Evolutionary conservation across 177 flowering plant species (phyloP).

Genomic region (Tripterygium wilfordii): DNA sequence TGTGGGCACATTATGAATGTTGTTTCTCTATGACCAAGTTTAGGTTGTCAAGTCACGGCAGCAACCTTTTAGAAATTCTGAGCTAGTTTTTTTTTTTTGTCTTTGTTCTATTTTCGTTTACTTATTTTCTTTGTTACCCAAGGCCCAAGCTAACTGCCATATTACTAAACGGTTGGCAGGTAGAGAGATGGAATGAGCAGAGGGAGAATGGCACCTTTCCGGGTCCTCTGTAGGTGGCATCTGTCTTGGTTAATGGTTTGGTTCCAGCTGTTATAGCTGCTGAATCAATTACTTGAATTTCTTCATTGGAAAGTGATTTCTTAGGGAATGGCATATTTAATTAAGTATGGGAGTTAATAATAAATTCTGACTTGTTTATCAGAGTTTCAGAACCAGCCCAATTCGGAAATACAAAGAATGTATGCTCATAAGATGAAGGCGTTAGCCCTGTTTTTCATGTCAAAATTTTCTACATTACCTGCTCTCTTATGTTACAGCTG

Average conservation of each 20-base stretch:
- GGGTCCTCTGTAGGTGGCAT: slow-evolving; percentile 38
- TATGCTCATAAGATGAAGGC: too few relatives aligned
- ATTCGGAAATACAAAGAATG: too few relatives aligned
- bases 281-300: background rate
- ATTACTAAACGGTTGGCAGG: slow-evolving; percentile 23
- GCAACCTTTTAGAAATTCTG: too few relatives aligned
- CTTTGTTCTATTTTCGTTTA: background rate
- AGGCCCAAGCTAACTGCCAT: background rate
- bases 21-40: too few relatives aligned
- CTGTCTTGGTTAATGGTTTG: background rate
- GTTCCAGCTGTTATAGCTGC: too few relatives aligned
- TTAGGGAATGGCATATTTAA: slow-evolving; percentile 1
- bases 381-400: too few relatives aligned
- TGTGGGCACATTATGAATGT: too few relatives aligned
- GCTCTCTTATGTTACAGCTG: too few relatives aligned
- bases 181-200: slow-evolving; percentile 61
- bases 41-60: too few relatives aligned
- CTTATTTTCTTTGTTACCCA: background rate
- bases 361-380: slow-evolving; percentile 1
- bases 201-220: slow-evolving; percentile 59
- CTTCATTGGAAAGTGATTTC: background rate
- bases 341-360: background rate
- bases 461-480: too few relatives aligned
- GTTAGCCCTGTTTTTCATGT: too few relatives aligned
- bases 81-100: too few relatives aligned